These are phyloP conservation scores for Aspergillus fijiensis DNA, from an alignment of 2,329 filamentous ascomycete species.

Conservation along the genomic window DNA sequence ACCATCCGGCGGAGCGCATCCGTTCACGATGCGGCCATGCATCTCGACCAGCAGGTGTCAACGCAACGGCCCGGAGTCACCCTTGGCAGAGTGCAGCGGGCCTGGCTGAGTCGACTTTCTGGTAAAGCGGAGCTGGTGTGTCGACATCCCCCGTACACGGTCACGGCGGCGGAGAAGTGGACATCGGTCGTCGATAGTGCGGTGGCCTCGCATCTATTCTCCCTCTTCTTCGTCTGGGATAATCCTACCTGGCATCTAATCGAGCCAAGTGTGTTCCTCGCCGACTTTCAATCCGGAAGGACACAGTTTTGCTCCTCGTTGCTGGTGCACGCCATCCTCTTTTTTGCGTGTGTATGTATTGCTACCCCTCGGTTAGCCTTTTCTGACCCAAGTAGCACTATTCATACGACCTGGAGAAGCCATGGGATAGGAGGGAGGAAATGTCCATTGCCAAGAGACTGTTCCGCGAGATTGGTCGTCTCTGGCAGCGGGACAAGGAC, in stretches of 20 bases:
- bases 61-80: not conserved
- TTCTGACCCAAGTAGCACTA: constrained; percentile 1
- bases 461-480: not conserved
- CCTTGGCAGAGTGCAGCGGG: constrained; percentile 1
- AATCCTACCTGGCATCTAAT: constrained; percentile 1
- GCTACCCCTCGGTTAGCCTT: not conserved
- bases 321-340: constrained; percentile 3
- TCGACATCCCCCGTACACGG: not conserved
- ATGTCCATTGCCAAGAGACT: constrained; percentile 2
- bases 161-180: not conserved
- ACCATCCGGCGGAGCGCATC: constrained; percentile 3
- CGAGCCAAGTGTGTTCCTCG: not conserved
- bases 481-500: constrained; percentile 1
- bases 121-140: constrained; percentile 1
- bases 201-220: constrained; percentile 2
- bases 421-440: constrained; percentile 3
- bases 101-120: constrained; percentile 1
- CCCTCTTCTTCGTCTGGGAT: constrained; percentile 6
- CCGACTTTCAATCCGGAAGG: not conserved
- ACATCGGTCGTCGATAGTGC: not conserved
- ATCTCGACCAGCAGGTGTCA: not conserved
- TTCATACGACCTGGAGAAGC: constrained; percentile 4
- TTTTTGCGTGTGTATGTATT: constrained; percentile 7
- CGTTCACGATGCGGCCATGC: constrained; percentile 1
- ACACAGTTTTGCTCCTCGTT: constrained; percentile 2